phyloP scores from a whole-genome alignment of 2,329 filamentous ascomycete genomes.

The Rutstroemia sydowiana region DNA sequence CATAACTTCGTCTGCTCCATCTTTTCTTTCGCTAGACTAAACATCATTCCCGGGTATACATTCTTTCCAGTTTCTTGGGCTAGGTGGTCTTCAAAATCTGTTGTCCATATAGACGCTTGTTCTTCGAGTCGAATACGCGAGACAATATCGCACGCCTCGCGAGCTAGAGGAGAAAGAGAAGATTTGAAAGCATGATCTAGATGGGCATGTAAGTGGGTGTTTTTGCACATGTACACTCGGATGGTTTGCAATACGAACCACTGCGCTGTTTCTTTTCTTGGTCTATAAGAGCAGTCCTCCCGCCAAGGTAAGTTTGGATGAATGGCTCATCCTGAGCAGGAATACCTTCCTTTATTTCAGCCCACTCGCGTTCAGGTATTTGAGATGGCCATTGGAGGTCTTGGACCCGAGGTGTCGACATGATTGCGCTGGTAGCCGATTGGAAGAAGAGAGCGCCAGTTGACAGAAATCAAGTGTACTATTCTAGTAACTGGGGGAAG shows the following conservation, averaged over 20 bases:
- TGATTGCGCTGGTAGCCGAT: not conserved
- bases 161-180: slow-evolving; percentile 70
- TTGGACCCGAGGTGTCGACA: slow-evolving; percentile 19
- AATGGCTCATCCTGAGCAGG: slow-evolving; percentile 61
- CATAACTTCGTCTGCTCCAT: slow-evolving; percentile 83
- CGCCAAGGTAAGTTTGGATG: slow-evolving; percentile 72
- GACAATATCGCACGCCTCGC: slow-evolving; percentile 72
- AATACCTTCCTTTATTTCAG: slow-evolving; percentile 47
- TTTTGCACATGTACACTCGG: slow-evolving; percentile 15
- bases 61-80: slow-evolving; percentile 55
- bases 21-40: slow-evolving; percentile 72
- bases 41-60: slow-evolving; percentile 89
- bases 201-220: slow-evolving; percentile 25
- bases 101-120: slow-evolving; percentile 67
- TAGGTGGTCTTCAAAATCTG: slow-evolving; percentile 61
- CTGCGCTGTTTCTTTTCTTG: slow-evolving; percentile 79
- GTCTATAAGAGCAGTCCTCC: slow-evolving; percentile 66
- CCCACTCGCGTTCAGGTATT: slow-evolving; percentile 48
- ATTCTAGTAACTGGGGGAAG: too few relatives aligned
- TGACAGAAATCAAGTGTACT: too few relatives aligned
- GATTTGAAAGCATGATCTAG: slow-evolving; percentile 64
- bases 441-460: not conserved
- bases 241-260: slow-evolving; percentile 42
- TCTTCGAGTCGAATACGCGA: slow-evolving; percentile 73
- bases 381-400: slow-evolving; percentile 26